These are phyloP conservation scores for Colletotrichum somersetense DNA, from an alignment of 2,329 filamentous ascomycete genomes.

Conservation along the genomic window DNA sequence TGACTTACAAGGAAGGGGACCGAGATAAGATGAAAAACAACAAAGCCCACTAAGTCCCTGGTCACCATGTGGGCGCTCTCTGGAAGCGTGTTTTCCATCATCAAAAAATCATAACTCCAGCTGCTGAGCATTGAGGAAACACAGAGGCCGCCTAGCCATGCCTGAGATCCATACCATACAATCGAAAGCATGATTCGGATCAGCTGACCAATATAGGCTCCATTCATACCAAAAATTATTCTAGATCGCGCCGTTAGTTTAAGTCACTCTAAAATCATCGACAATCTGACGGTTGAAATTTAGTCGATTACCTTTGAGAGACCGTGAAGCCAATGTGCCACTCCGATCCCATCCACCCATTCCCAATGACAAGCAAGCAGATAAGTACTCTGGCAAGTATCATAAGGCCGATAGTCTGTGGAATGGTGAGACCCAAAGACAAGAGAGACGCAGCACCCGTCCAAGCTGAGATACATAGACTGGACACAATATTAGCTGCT, in stretches of 20 bases:
- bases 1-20: constrained; percentile 57
- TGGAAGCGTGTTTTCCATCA: constrained; percentile 60
- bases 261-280: no score
- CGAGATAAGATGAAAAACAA: constrained; percentile 64
- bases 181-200: constrained; percentile 56
- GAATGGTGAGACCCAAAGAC: constrained; percentile 43
- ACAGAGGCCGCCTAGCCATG: constrained; percentile 45
- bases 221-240: constrained; percentile 52
- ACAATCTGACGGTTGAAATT: not conserved
- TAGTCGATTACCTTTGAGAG: constrained; percentile 52
- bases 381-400: constrained; percentile 42
- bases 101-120: constrained; percentile 59
- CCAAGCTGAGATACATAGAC: constrained; percentile 43
- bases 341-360: constrained; percentile 46
- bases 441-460: constrained; percentile 39
- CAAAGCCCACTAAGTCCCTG: constrained; percentile 61
- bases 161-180: constrained; percentile 56
- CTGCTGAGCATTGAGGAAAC: constrained; percentile 57
- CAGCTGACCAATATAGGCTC: constrained; percentile 54
- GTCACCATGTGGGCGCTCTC: constrained; percentile 53
- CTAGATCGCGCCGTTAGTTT: not conserved
- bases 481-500: not conserved
- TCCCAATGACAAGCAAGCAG: constrained; percentile 42
- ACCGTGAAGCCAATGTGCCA: constrained; percentile 54
- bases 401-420: constrained; percentile 44